Base-by-base conservation (phyloP, 164 flowering plant genomes). In the Malania oleifera region DNA sequence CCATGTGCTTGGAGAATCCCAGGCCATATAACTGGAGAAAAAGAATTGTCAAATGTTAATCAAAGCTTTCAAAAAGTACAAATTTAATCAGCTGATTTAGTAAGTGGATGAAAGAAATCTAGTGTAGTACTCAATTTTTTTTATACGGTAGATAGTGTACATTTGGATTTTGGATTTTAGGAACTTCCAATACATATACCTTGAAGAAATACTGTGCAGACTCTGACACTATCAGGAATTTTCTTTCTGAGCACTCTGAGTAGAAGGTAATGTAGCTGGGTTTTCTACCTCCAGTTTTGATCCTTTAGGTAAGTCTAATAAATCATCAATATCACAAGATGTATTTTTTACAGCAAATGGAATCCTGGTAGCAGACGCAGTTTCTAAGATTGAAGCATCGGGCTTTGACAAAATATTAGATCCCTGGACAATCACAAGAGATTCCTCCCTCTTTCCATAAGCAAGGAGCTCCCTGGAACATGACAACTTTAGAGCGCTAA, bases 331-430 rank as follows among this genome's bases (percentile, higher is more conserved):
- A 63, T 66, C 65, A 54, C 60, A 45, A n/a, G 61, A 58, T 31
- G 72, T 71, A 23, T 55, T 46, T 34, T 66, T 73, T 11, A 39
- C 73, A 19, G 68, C 38, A 24, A 74, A 62, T 31, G 80, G 79
- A 47, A 54, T 62, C 65, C 75, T 73, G 11, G 40, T 37, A 28
- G 23, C 47, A 18, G 54, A 31, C 27, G 58, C 15, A 54, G 48
- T 17, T 4, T 64, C 71, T 25, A 46, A 18, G 45, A 39, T 62
- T 17, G 43, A n/a, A n/a, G n/a, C n/a, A n/a, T 50, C 31, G 68
- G 70, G 15, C 59, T 66, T 53, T 17, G 49, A 48, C 67, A 59
- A n/a, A n/a, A n/a, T n/a, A n/a, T n/a, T n/a, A n/a, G n/a, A n/a
- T n/a, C n/a, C n/a, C n/a, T n/a, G n/a, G n/a, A n/a, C n/a, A n/a